These are phyloP conservation scores for Paecilomyces dactylethromorphus DNA, from an alignment of 2,329 filamentous ascomycete species.

Conservation along the genomic window DNA sequence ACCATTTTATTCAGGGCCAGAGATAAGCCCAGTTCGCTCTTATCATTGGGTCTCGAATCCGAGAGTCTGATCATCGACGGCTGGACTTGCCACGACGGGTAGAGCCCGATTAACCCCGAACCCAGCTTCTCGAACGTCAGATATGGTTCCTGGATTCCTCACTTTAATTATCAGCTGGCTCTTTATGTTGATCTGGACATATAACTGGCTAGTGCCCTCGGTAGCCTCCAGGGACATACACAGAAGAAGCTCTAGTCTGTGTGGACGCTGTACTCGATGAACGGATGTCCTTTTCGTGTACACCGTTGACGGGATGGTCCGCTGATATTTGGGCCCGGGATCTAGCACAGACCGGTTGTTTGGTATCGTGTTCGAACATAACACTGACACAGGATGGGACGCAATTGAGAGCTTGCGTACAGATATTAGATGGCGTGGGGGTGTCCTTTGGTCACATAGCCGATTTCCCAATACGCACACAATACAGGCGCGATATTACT, in stretches of 20 bases:
- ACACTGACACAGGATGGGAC: not conserved
- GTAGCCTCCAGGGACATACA: not conserved
- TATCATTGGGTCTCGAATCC: not conserved
- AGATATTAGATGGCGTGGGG: no score
- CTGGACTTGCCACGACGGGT: conserved; percentile 18
- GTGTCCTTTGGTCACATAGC: no score
- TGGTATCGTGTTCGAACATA: not conserved
- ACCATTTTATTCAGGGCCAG: conserved; percentile 2
- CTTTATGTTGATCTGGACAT: not conserved
- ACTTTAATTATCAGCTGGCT: not conserved
- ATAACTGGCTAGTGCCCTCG: not conserved
- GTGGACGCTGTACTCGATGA: no score
- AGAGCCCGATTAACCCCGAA: not conserved
- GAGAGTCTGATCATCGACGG: conserved; percentile 4
- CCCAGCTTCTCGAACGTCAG: not conserved
- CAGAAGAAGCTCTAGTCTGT: not conserved
- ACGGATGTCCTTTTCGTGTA: not conserved
- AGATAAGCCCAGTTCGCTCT: not conserved
- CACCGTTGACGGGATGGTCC: not conserved
- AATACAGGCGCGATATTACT: not conserved
- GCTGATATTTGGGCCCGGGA: not conserved
- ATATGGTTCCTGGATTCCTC: not conserved
- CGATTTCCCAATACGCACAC: not conserved
- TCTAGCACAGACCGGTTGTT: not conserved
- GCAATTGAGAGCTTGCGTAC: not conserved